Evolutionary conservation across 257 asterid genomes (phyloP), one percentile per base, ranked within the genome.

Genomic region (Verbena officinalis): DNA sequence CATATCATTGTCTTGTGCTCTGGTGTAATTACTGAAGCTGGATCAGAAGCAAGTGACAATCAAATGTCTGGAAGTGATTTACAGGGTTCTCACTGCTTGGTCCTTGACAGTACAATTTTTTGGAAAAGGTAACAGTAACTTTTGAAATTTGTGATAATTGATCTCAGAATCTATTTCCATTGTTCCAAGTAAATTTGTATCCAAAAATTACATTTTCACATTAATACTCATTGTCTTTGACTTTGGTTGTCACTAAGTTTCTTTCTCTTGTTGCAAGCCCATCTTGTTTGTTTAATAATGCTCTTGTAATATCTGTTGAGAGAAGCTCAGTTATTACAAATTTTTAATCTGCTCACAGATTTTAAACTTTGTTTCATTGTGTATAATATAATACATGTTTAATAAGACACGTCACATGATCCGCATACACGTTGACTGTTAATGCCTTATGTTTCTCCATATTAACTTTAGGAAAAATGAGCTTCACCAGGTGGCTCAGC

Each of bases 401-500:
- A 38, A 11, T 64, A 49, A 20, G 52, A 16, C 48, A 24, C n/a
- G n/a, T 15, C 59, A 14, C 55, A 48, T n/a, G 6, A 17, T 39
- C 31, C 55, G 58, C 65, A 31, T 61, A 15, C 36, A 61, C 63
- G 58, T 51, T 73, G 62, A 20, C 54, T 72, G 43, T 64, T 51
- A 42, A 50, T 73, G 60, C 23, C 21, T 54, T 49, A 20, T 58
- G 12, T 55, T 42, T 66, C 67, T 50, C 34, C 61, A 64, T 24
- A 58, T 65, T 10, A 31, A 55, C 63, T 10, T 27, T 66, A 94
- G 99, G 95, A 90, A 87, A 77, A 78, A 81, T 69, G 99, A 90
- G 86, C 97, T 90, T 73, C 88, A 90, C 71, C 97, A 94, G 86
- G 95, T 94, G 73, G 99, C 97, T 56, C 92, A 73, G 72, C 99